phyloP scores from a whole-genome alignment of 176 grass and related monocot genomes.

The Pontederia crassipes region DNA sequence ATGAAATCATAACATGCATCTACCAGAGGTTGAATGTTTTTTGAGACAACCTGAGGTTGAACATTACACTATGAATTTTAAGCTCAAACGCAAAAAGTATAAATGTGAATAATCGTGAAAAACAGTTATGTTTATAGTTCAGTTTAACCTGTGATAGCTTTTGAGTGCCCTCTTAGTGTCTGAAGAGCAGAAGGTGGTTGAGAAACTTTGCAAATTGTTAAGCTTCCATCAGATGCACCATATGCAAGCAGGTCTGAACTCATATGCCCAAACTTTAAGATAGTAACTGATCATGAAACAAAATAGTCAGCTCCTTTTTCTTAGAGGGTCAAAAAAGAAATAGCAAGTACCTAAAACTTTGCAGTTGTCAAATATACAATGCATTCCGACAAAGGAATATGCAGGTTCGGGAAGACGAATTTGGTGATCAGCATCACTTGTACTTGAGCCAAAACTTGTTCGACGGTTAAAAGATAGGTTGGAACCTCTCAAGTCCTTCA shows the following conservation, averaged over 20 bases:
- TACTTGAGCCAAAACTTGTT: conserved; percentile 51
- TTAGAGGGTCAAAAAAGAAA: neutral
- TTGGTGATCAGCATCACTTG: conserved; percentile 50
- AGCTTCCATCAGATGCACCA: conserved; percentile 81
- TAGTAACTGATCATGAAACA: conserved; percentile 46
- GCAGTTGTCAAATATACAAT: conserved; percentile 92
- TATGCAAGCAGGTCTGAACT: conserved; percentile 87
- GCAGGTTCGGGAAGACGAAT: conserved; percentile 53
- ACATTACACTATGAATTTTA: too few species aligned
- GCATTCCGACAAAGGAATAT: conserved; percentile 99
- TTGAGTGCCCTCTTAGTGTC: conserved; percentile 79
- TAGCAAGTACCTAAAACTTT: conserved; percentile 58
- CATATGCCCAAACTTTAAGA: conserved; percentile 85
- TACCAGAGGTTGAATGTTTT: too few species aligned
- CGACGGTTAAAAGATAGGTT: conserved; percentile 34
- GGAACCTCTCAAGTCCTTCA: conserved; percentile 65
- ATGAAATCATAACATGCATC: too few species aligned
- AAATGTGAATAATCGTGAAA: too few species aligned
- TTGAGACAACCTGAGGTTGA: too few species aligned
- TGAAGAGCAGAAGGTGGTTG: conserved; percentile 70
- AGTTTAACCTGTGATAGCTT: conserved; percentile 87
- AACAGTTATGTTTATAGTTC: neutral
- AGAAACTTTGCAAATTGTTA: conserved; percentile 85
- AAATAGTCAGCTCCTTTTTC: conserved; percentile 1
- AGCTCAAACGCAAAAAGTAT: too few species aligned